phyloP scores from a whole-genome alignment of 306 rosid species.

The Casuarina equisetifolia region DNA sequence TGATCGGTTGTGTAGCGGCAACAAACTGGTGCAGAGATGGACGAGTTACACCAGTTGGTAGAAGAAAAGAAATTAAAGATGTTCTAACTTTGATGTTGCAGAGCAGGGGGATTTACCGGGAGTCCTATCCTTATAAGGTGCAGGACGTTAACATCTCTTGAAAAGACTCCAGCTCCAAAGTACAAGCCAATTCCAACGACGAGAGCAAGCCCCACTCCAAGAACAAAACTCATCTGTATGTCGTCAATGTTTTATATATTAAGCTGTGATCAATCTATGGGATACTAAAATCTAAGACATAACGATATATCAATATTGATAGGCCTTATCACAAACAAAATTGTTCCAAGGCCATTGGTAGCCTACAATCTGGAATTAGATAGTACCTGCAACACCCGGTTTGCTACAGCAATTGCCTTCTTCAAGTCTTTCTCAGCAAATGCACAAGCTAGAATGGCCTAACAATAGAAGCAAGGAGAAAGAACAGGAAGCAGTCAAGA shows the following conservation, averaged over 20 bases:
- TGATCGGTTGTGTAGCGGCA: constrained; percentile 94
- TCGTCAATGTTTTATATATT: not conserved
- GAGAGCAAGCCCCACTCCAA: constrained; percentile 73
- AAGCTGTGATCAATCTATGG: not conserved
- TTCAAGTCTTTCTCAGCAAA: constrained; percentile 78
- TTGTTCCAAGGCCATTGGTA: too few species aligned
- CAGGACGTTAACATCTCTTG: constrained; percentile 63
- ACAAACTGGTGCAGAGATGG: constrained; percentile 62
- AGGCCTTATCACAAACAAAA: not conserved
- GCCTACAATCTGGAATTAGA: too few species aligned
- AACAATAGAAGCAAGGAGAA: not conserved
- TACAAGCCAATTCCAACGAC: constrained; percentile 71
- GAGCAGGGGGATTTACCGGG: constrained; percentile 50
- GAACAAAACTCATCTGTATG: constrained; percentile 74
- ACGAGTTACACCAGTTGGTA: not conserved
- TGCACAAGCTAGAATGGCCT: constrained; percentile 87
- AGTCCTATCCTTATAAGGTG: constrained; percentile 69
- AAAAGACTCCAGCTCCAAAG: constrained; percentile 79
- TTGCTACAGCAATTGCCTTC: constrained; percentile 59
- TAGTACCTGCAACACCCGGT: constrained; percentile 44
- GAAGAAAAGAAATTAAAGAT: not conserved
- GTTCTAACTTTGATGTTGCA: not conserved
- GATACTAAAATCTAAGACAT: not conserved
- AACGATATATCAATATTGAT: not conserved
- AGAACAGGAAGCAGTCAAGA: too few species aligned